Evolutionary conservation across 2,329 filamentous ascomycete species (phyloP).

Genomic region (Phialophora verrucosa): DNA sequence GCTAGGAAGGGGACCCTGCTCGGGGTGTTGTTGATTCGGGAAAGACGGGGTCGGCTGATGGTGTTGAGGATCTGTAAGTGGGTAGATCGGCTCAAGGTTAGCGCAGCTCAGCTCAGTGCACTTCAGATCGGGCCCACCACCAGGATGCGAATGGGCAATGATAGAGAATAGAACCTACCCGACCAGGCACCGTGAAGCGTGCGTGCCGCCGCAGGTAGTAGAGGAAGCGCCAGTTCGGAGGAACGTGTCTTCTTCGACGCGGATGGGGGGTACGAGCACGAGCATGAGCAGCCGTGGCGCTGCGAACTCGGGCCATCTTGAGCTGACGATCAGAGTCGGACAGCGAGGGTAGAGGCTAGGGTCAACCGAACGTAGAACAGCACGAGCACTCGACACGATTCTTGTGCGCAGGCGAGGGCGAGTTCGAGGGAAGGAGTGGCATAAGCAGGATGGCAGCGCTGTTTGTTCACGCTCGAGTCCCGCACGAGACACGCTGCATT

Average conservation of each 20-base stretch:
- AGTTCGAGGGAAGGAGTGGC: background rate
- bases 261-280: background rate
- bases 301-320: slow-evolving; percentile 2
- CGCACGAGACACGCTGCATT: no score
- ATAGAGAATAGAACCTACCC: background rate
- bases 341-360: background rate
- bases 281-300: background rate
- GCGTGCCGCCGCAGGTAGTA: background rate
- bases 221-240: background rate
- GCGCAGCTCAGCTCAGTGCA: background rate
- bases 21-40: background rate
- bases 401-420: background rate
- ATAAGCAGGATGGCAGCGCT: background rate
- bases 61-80: background rate
- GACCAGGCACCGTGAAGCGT: background rate
- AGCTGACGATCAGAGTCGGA: background rate
- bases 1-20: background rate
- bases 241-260: background rate
- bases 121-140: background rate
- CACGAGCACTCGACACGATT: background rate
- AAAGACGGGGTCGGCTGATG: background rate
- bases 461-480: no score
- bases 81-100: background rate
- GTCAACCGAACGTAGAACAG: background rate
- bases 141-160: background rate